phyloP scores from a whole-genome alignment of 2,329 filamentous ascomycete species.

The Phaeosphaeria sp. region DNA sequence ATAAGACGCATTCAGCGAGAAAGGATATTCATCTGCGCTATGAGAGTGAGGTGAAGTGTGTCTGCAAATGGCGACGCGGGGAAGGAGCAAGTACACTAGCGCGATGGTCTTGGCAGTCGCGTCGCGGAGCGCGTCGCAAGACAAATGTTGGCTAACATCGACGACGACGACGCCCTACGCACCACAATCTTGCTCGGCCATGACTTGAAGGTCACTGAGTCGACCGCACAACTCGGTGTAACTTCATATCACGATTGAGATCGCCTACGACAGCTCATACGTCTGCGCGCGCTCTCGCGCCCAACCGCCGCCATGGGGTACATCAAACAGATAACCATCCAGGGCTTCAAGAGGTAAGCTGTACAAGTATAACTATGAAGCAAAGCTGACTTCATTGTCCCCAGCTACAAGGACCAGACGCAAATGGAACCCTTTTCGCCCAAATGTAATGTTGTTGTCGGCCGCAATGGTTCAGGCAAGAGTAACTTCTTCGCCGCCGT shows the following conservation, averaged over 20 bases:
- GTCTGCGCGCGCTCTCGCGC: constrained; percentile 13
- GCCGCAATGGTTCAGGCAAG: constrained; percentile 98
- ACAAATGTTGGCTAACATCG: constrained; percentile 7
- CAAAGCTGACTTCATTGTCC: constrained; percentile 17
- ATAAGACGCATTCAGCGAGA: not conserved
- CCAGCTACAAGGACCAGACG: constrained; percentile 98
- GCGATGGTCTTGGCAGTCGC: constrained; percentile 26
- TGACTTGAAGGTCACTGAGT: constrained; percentile 21
- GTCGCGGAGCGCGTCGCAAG: constrained; percentile 33
- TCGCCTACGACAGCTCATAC: not conserved
- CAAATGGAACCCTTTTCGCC: constrained; percentile 98
- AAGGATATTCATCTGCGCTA: not conserved
- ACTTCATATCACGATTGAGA: not conserved
- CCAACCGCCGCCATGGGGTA: constrained; percentile 57
- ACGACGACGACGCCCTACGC: constrained; percentile 9
- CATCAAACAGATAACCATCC: constrained; percentile 99
- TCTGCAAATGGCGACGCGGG: not conserved
- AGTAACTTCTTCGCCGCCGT: constrained; percentile 99
- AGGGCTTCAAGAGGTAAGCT: constrained; percentile 95
- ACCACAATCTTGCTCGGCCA: constrained; percentile 19
- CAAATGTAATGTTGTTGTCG: constrained; percentile 97
- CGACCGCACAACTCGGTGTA: constrained; percentile 15
- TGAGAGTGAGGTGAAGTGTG: not conserved
- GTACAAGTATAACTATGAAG: not conserved
- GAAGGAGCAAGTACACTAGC: not conserved